Base-by-base conservation (phyloP, 306 rosid genomes). In the Ormosia emarginata region DNA sequence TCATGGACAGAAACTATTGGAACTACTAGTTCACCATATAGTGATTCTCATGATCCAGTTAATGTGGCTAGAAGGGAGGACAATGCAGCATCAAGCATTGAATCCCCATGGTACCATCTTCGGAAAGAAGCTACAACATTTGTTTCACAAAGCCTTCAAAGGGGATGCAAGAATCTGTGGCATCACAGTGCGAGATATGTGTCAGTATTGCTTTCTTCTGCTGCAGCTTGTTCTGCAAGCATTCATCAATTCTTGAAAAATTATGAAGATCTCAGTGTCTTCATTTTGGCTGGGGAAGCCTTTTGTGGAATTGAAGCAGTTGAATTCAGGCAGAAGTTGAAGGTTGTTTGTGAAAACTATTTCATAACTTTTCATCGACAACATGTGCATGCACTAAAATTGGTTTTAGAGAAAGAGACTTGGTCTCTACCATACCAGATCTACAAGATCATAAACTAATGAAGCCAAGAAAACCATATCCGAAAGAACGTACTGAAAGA, bases 211-310 rank as follows among this genome's bases (percentile, higher is more conserved):
- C 98, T 96, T 87, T 92, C 99, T 73, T 91, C 97, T 76, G 82
- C 93, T 69, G 93, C 97, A 62, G 94, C 86, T 69, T 88, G 92
- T 89, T 88, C 98, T 32, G 86, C 97, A 7, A 96, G 99, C 83
- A 92, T 96, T 84, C 94, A 96, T 86, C 99, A 93, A 83, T 93
- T 96, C 83, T 91, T 96, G 93, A 96, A 90, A 87, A 96, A 92
- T 53, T 96, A 93, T 80, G 99, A 96, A 90, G 99, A 96, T 84
- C 91, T 96, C 67, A 87, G 84, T 72, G 85, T 88, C 88, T 93
- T 96, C 87, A 91, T 93, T 81, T 88, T 96, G 92, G 91, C 95
- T 67, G 99, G 99, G 77, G 99, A 96, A 89, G 94, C 98, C 83
- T 93, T 96, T 86, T 93, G 98, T 53, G 99, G 99, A 81, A 85